A percentile compares a stretch with the other conserved stretches of the same genome.
phyloP scores from a whole-genome alignment of 345 rosid species.

The Brassica carinata region DNA sequence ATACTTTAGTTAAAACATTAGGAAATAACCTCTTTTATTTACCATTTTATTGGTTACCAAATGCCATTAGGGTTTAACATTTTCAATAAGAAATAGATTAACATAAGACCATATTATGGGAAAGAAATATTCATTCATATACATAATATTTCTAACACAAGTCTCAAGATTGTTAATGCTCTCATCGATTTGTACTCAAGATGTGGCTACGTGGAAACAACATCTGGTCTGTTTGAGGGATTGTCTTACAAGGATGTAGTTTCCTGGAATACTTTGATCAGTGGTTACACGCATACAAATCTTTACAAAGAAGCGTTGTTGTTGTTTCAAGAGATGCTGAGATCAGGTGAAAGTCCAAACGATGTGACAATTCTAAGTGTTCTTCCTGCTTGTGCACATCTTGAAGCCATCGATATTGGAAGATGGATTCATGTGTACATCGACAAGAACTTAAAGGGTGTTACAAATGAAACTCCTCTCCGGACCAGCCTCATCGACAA shows the following conservation, averaged over 20 bases:
- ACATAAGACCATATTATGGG: too few relatives aligned
- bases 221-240: slow-evolving; percentile 48
- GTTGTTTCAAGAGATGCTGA: slow-evolving; percentile 58
- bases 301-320: slow-evolving; percentile 52
- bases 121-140: too few relatives aligned
- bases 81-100: too few relatives aligned
- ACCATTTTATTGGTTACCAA: too few relatives aligned
- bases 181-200: slow-evolving; percentile 75
- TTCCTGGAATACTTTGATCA: slow-evolving; percentile 68
- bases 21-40: too few relatives aligned
- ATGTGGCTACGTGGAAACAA: slow-evolving; percentile 54
- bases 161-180: slow-evolving; percentile 51
- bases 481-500: slow-evolving; percentile 64
- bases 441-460: slow-evolving; percentile 43
- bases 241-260: slow-evolving; percentile 53
- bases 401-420: slow-evolving; percentile 64
- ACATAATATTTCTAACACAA: too few relatives aligned
- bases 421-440: slow-evolving; percentile 70
- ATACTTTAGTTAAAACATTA: too few relatives aligned
- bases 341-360: slow-evolving; percentile 49
- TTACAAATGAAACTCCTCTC: slow-evolving; percentile 39
- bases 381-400: slow-evolving; percentile 65
- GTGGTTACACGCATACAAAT: slow-evolving; percentile 55
- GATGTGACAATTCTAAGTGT: slow-evolving; percentile 57
- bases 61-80: too few relatives aligned